Percentiles rank a stretch among this genome's conserved stretches.
These are phyloP conservation scores for Fistulina hepatica DNA, from an alignment of 1,284 basidiomycete species.

Conservation along the genomic window DNA sequence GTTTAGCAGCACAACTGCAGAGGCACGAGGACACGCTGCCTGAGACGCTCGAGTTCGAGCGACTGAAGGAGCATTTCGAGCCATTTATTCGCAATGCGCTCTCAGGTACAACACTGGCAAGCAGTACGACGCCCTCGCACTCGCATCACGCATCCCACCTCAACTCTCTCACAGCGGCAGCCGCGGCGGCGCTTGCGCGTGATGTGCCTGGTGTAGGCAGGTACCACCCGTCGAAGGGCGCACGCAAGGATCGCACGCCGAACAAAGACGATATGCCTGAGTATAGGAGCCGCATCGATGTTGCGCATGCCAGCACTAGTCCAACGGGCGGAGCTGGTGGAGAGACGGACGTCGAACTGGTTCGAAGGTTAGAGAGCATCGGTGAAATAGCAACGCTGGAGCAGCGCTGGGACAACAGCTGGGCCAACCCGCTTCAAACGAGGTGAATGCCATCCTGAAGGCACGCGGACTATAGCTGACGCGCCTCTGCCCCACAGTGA, in stretches of 20 bases:
- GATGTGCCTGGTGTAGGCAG: conserved; percentile 71
- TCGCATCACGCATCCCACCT: conserved; percentile 48
- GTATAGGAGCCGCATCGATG: conserved; percentile 61
- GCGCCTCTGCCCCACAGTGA: too few species aligned
- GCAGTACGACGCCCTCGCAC: conserved; percentile 29
- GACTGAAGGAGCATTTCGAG: conserved; percentile 90
- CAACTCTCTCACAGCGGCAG: conserved; percentile 75
- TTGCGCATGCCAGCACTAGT: conserved; percentile 42
- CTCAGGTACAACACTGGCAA: conserved; percentile 46
- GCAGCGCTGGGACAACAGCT: conserved; percentile 75
- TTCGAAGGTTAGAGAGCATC: conserved; percentile 49
- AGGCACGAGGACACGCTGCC: conserved; percentile 79
- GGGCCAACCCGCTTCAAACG: conserved; percentile 56
- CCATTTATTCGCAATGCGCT: conserved; percentile 69
- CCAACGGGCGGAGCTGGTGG: conserved; percentile 46
- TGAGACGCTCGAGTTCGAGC: conserved; percentile 81
- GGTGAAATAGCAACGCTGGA: conserved; percentile 63
- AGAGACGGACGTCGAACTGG: conserved; percentile 58
- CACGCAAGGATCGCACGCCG: conserved; percentile 42
- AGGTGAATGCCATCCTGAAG: conserved; percentile 36
- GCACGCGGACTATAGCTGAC: conserved; percentile 5
- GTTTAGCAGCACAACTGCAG: conserved; percentile 85
- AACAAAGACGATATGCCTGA: conserved; percentile 67
- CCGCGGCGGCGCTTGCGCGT: conserved; percentile 70
- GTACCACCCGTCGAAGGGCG: conserved; percentile 42